Evolutionary conservation across 768 basidiomycete genomes (phyloP).

Genomic region (Leccinum fibrillosum): DNA sequence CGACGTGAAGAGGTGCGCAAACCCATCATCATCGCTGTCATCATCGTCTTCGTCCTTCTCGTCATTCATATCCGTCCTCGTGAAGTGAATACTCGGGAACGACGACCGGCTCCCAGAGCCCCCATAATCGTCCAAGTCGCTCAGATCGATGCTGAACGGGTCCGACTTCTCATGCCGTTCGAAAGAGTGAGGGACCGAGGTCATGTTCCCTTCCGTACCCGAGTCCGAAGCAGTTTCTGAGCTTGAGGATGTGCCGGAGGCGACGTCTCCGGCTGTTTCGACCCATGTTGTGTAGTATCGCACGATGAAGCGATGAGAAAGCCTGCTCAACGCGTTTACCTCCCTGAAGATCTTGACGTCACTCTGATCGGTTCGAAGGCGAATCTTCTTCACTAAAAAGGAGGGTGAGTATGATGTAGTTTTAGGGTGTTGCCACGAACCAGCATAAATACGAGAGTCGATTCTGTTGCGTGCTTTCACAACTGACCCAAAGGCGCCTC

Average conservation of each 20-base stretch:
- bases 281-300: conserved; percentile 92
- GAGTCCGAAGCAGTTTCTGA: conserved; percentile 37
- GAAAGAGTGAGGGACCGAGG: conserved; percentile 49
- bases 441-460: conserved; percentile 81
- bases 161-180: conserved; percentile 45
- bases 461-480: conserved; percentile 91
- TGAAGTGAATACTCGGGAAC: conserved; percentile 88
- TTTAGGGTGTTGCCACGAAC: conserved; percentile 33
- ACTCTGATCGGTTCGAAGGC: conserved; percentile 70
- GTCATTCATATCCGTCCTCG: conserved; percentile 40
- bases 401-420: not conserved
- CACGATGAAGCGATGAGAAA: conserved; percentile 89
- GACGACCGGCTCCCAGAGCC: conserved; percentile 50
- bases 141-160: conserved; percentile 63
- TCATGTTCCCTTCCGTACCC: conserved; percentile 47
- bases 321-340: conserved; percentile 81
- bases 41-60: conserved; percentile 43
- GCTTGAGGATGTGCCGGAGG: conserved; percentile 47
- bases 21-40: conserved; percentile 42
- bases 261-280: conserved; percentile 58
- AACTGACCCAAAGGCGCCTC: conserved; percentile 90
- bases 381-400: conserved; percentile 79
- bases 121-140: conserved; percentile 57
- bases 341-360: conserved; percentile 89
- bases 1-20: conserved; percentile 34